Evolutionary conservation across 2,329 filamentous ascomycete species (phyloP), one percentile per base, ranked within the genome.

Genomic region (Xylariaceae sp.): DNA sequence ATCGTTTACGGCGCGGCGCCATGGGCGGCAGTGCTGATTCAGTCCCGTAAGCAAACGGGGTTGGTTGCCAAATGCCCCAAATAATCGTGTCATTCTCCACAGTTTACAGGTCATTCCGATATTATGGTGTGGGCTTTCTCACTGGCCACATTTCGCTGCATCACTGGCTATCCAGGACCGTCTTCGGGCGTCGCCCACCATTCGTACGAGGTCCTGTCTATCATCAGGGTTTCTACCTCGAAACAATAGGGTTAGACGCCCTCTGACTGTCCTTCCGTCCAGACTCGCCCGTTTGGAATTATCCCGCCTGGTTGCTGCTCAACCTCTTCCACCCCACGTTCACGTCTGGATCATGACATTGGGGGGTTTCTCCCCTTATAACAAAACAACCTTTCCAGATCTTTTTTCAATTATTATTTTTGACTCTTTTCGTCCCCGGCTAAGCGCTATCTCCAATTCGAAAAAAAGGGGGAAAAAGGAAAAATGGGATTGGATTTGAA

Each of bases 11-110:
- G 35, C 19, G 35, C 35, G 35, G 8, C 12, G 35, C 35, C 35
- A 37, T 37, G 12, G 35, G 35, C 4, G 12, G 69, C 53, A 76
- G 70, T 59, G 73, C 73, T 40, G 73, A 74, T 60, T 69, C 35
- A 37, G 12, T 6, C 60, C 19, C 68, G 67, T 26, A 52, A 62
- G 5, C 64, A 64, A 50, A 58, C 58, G 12, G 66, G 68, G 41
- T 60, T 63, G 26, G 57, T 54, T 37, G 48, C 62, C 35, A 37
- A 37, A 37, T 37, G 8, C 35, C 35, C 35, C 35, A 11, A 37
- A 37, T 19, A 19, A 19, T 19, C 19, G 19, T 19, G 19, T 19
- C 19, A 6, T 3, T 37, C 8, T 9, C 35, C 35, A 11, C 35
- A 2, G 35, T 11, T 37, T 9, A 9, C 5, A 9, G 8, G 35